These are phyloP conservation scores for Diaporthe citri DNA, from an alignment of 2,329 filamentous ascomycete species.

Conservation along the genomic window DNA sequence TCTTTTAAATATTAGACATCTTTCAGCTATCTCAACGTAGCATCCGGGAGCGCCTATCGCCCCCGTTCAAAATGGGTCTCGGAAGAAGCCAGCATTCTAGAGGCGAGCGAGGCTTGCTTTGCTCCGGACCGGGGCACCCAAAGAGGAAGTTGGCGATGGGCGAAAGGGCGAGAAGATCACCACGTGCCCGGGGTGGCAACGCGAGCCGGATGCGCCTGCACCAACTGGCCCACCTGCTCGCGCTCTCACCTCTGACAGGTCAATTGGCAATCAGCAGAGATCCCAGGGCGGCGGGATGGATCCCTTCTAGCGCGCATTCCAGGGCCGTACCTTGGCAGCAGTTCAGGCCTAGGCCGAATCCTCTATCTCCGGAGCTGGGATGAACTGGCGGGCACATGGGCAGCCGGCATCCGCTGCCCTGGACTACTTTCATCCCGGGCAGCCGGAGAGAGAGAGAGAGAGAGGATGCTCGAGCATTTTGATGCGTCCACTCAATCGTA, in stretches of 20 bases:
- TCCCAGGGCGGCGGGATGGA: neutral
- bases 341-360: neutral
- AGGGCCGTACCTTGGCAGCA: slow-evolving; percentile 7
- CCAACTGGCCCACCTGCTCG: slow-evolving; percentile 43
- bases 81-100: slow-evolving; percentile 23
- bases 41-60: slow-evolving; percentile 27
- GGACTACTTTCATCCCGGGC: neutral
- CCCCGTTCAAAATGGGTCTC: slow-evolving; percentile 9
- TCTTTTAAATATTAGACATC: slow-evolving; percentile 1
- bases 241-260: slow-evolving; percentile 45
- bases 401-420: neutral
- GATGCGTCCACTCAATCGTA: neutral
- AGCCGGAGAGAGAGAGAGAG: neutral
- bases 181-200: slow-evolving; percentile 10
- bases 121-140: slow-evolving; percentile 4
- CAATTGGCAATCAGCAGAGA: slow-evolving; percentile 36
- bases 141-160: slow-evolving; percentile 26
- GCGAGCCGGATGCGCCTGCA: slow-evolving; percentile 10
- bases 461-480: neutral
- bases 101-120: neutral
- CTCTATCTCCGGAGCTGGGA: slow-evolving; percentile 27
- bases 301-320: slow-evolving; percentile 15
- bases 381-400: slow-evolving; percentile 29
- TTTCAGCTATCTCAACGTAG: slow-evolving; percentile 12
- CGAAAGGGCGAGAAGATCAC: neutral